These are phyloP conservation scores for Leucocoprinus sp. DNA, from an alignment of 768 basidiomycete genomes.

Conservation along the genomic window DNA sequence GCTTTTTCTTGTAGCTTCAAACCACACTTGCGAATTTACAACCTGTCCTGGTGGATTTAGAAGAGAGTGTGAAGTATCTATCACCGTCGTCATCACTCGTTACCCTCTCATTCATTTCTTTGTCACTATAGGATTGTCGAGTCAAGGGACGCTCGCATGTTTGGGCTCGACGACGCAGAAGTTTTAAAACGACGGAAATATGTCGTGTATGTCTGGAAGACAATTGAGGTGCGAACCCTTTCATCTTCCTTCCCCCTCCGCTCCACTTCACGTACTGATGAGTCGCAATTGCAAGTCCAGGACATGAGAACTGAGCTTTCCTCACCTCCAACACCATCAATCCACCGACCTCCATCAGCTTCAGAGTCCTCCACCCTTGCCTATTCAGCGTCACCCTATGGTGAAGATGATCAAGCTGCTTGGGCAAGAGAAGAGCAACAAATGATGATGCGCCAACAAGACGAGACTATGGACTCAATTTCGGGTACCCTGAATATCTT, in stretches of 20 bases:
- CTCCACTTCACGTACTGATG: constrained; percentile 18
- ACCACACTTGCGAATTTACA: constrained; percentile 72
- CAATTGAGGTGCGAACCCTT: constrained; percentile 81
- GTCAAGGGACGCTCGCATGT: constrained; percentile 72
- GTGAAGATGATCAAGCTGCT: constrained; percentile 60
- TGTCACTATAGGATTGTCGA: constrained; percentile 65
- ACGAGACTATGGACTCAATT: constrained; percentile 81
- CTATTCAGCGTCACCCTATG: too few relatives aligned
- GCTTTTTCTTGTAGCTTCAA: constrained; percentile 43
- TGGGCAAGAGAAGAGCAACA: constrained; percentile 89
- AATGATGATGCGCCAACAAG: constrained; percentile 86
- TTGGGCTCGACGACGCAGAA: constrained; percentile 74
- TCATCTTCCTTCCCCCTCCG: constrained; percentile 10
- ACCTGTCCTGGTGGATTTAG: constrained; percentile 87
- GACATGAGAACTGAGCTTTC: constrained; percentile 63
- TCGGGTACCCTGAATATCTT: constrained; percentile 79
- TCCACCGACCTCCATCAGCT: constrained; percentile 15
- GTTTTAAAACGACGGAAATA: constrained; percentile 71
- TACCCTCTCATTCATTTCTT: background rate
- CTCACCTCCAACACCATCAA: constrained; percentile 13
- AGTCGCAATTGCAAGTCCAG: constrained; percentile 42
- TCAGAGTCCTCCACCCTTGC: constrained; percentile 22
- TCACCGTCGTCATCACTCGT: constrained; percentile 16
- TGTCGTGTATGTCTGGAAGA: constrained; percentile 61
- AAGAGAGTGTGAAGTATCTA: constrained; percentile 90